Evolutionary conservation across 805 yeast species (phyloP), one percentile per base, ranked within the genome.

Genomic region (Zygosaccharomyces bailii): DNA sequence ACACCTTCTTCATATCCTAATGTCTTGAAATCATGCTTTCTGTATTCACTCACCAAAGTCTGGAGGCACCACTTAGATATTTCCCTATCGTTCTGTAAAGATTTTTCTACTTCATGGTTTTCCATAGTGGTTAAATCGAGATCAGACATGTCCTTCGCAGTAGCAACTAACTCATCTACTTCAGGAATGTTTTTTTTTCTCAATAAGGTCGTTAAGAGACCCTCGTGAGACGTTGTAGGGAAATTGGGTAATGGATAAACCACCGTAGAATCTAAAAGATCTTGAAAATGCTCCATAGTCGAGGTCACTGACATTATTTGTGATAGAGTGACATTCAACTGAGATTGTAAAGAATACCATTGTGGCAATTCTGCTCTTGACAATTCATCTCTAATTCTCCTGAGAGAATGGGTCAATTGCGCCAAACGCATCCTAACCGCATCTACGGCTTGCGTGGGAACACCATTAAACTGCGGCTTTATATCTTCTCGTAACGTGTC

Each of bases 181-280:
- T 90, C 97, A 0, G 99, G 98, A 8, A 86, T 69, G 39, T 84
- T 83, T 60, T 90, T 91, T 61, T 90, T 93, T 46, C 98, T 75
- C 48, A 93, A 65, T 48, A 93, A 69, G 0, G 97, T 89, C 0
- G 95, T 85, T 40, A 90, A 67, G 27, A 93, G 71, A 2, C 88
- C 86, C 56, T 86, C 90, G 51, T 86, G 90, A 34, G 86, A 84
- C 1, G 87, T 77, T 0, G 95, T 79, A 6, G 97, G 97, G 60
- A 91, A 93, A 16, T 76, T 75, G 0, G 90, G 84, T 43, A 86
- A 69, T 1, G 99, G 99, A 57, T 79, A 91, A 1, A 82, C 90
- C 41, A 86, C 88, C 0, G 95, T 81, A 4, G 77, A 66, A 35
- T 75, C 74, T 19, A 93, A 68, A 0, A 75, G 63, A 2, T 76